Conservation (phyloP, 208 protist species). For the Crithidia brevicula region DNA sequence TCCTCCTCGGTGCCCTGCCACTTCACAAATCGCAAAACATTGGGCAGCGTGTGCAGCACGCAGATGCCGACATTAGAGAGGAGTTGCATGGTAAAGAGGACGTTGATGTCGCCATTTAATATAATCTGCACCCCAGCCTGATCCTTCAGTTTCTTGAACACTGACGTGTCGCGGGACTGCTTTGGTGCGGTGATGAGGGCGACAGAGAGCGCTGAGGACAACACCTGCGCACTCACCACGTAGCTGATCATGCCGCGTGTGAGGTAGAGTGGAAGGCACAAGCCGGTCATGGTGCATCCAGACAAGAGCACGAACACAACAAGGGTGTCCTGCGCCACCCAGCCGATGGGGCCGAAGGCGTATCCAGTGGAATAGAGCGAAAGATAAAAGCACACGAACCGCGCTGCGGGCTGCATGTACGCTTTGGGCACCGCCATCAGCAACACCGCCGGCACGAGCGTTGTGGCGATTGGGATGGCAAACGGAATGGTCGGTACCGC, state of each 20-base stretch:
- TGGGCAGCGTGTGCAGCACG: slow-evolving; percentile 77
- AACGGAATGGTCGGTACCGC: slow-evolving; percentile 58
- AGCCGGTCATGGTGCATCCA: slow-evolving; percentile 72
- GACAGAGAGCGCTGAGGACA: slow-evolving; percentile 64
- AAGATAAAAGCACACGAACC: slow-evolving; percentile 47
- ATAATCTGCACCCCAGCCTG: slow-evolving; percentile 53
- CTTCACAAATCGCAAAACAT: slow-evolving; percentile 52
- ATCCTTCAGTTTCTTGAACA: slow-evolving; percentile 37
- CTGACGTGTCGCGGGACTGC: slow-evolving; percentile 19
- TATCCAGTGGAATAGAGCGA: slow-evolving; percentile 63
- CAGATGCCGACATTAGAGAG: slow-evolving; percentile 63
- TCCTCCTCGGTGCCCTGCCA: slow-evolving; percentile 45
- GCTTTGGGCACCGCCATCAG: slow-evolving; percentile 50
- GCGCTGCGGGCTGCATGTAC: slow-evolving; percentile 42
- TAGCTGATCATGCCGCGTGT: slow-evolving; percentile 89
- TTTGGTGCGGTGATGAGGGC: slow-evolving; percentile 55
- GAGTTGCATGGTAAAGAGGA: slow-evolving; percentile 77
- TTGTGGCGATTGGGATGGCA: slow-evolving; percentile 45
- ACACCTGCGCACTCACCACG: slow-evolving; percentile 70
- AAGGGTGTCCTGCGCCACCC: slow-evolving; percentile 75
- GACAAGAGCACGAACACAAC: slow-evolving; percentile 50
- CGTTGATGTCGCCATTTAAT: slow-evolving; percentile 66
- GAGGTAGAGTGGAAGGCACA: slow-evolving; percentile 75
- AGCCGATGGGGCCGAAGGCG: slow-evolving; percentile 74
- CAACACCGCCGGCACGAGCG: slow-evolving; percentile 47